A percentile compares a stretch with the other conserved stretches of the same genome.
Conservation (phyloP, 768 basidiomycete species). For the Gloeopeniophorella convolvens region DNA sequence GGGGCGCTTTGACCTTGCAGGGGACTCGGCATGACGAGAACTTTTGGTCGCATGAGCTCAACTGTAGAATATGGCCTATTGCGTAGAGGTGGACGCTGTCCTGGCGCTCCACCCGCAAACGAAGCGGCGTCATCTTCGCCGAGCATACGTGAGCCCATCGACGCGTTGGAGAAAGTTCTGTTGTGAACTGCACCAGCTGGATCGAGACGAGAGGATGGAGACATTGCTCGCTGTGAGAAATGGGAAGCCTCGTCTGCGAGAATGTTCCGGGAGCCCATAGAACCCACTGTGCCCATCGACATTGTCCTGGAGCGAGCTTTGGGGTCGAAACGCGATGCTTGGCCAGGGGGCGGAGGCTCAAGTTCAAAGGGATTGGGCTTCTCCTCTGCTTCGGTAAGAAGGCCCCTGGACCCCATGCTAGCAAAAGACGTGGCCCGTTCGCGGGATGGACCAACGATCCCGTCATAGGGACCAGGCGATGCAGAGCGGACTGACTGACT, state of each 20-base stretch:
- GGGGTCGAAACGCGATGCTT: slow-evolving; percentile 40
- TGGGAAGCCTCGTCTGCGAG: slow-evolving; percentile 45
- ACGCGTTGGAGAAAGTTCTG: slow-evolving; percentile 57
- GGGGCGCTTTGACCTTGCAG: slow-evolving; percentile 46
- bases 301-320: slow-evolving; percentile 34
- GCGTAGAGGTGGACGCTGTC: slow-evolving; percentile 25
- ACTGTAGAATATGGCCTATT: slow-evolving; percentile 65
- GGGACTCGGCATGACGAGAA: slow-evolving; percentile 93
- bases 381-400: slow-evolving; percentile 36
- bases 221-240: slow-evolving; percentile 62
- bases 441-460: slow-evolving; percentile 27
- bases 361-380: slow-evolving; percentile 31
- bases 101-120: slow-evolving; percentile 32
- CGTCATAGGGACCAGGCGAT: slow-evolving; percentile 30
- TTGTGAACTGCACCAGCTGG: slow-evolving; percentile 60
- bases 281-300: slow-evolving; percentile 44
- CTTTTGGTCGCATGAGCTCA: slow-evolving; percentile 80
- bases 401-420: slow-evolving; percentile 43
- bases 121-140: slow-evolving; percentile 44
- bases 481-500: slow-evolving; percentile 26
- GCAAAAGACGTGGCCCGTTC: slow-evolving; percentile 44
- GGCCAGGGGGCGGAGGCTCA: slow-evolving; percentile 33
- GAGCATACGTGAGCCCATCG: slow-evolving; percentile 58
- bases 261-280: slow-evolving; percentile 29
- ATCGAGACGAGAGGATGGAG: slow-evolving; percentile 67